These are phyloP conservation scores for Russula abietina DNA, from an alignment of 768 basidiomycete genomes.

Conservation along the genomic window DNA sequence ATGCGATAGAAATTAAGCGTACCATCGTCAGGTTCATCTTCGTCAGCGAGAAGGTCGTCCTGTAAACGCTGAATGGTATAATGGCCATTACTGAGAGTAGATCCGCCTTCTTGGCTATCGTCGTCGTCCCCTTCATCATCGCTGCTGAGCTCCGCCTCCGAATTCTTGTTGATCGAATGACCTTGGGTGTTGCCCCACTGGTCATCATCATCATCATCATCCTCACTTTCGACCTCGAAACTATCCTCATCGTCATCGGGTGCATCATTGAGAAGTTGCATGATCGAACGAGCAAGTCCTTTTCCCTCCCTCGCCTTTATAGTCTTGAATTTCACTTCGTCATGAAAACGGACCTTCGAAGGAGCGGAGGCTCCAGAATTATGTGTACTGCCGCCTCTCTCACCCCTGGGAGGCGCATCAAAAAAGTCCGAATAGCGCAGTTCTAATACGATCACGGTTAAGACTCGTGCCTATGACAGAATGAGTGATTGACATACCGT, in stretches of 20 bases:
- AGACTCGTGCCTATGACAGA: background rate
- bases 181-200: constrained; percentile 3
- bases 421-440: constrained; percentile 77
- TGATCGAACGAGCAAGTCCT: constrained; percentile 46
- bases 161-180: constrained; percentile 26
- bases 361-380: constrained; percentile 21
- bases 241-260: constrained; percentile 33
- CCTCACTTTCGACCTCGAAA: constrained; percentile 24
- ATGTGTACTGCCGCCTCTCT: constrained; percentile 26
- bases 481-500: background rate
- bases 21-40: constrained; percentile 41
- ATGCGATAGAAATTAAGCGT: background rate
- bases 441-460: constrained; percentile 36
- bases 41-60: constrained; percentile 74
- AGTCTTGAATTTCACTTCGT: constrained; percentile 73
- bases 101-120: constrained; percentile 29
- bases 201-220: constrained; percentile 25
- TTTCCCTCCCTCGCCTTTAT: constrained; percentile 67
- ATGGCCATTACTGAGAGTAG: constrained; percentile 30
- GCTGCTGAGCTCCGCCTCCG: constrained; percentile 23
- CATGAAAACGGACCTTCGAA: constrained; percentile 64
- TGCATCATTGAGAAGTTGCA: constrained; percentile 38
- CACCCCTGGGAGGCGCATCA: constrained; percentile 32
- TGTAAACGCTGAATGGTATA: constrained; percentile 65
- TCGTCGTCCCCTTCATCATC: constrained; percentile 16